A percentile compares a stretch with the other conserved stretches of the same genome.
Conservation (phyloP, 2,329 filamentous ascomycete genomes). For the Zymoseptoria tritici region DNA sequence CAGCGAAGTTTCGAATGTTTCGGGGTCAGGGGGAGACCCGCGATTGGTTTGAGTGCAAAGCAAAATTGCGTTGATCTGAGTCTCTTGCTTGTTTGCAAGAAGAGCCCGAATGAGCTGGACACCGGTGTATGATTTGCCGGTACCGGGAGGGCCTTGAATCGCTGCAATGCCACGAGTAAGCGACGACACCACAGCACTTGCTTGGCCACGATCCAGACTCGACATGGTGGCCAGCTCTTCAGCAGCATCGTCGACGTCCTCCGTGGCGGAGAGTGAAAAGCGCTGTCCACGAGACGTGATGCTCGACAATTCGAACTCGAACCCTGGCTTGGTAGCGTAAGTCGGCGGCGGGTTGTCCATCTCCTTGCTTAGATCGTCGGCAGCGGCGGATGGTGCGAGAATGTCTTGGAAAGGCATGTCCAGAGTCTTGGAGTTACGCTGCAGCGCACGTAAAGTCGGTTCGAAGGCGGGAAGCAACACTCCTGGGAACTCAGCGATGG, state of each 20-base stretch:
- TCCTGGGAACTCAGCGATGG: conserved; percentile 50
- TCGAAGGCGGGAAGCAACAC: conserved; percentile 52
- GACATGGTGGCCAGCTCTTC: conserved; percentile 26
- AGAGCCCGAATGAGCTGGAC: conserved; percentile 54
- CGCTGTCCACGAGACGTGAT: conserved; percentile 5
- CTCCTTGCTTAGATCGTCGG: conserved; percentile 7
- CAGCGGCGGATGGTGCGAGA: conserved; percentile 20
- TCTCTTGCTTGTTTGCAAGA: conserved; percentile 42
- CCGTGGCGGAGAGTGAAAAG: conserved; percentile 9
- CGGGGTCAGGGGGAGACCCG: no score
- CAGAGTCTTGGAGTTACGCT: conserved; percentile 38
- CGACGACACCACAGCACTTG: conserved; percentile 48
- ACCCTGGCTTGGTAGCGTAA: conserved; percentile 45
- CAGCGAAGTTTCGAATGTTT: no score
- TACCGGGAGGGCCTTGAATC: conserved; percentile 69
- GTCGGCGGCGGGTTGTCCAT: conserved; percentile 39
- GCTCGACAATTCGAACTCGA: conserved; percentile 39
- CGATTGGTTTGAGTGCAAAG: conserved; percentile 45
- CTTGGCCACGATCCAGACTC: conserved; percentile 48
- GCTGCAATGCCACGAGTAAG: conserved; percentile 49
- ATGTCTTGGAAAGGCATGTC: conserved; percentile 27
- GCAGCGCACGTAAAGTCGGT: conserved; percentile 50
- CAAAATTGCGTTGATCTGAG: conserved; percentile 50
- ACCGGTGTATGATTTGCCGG: conserved; percentile 69
- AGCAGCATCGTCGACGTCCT: conserved; percentile 4